A percentile compares a stretch with the other conserved stretches of the same genome.
Evolutionary conservation across 2,329 filamentous ascomycete species (phyloP).

Genomic region (Penicillium sp.): DNA sequence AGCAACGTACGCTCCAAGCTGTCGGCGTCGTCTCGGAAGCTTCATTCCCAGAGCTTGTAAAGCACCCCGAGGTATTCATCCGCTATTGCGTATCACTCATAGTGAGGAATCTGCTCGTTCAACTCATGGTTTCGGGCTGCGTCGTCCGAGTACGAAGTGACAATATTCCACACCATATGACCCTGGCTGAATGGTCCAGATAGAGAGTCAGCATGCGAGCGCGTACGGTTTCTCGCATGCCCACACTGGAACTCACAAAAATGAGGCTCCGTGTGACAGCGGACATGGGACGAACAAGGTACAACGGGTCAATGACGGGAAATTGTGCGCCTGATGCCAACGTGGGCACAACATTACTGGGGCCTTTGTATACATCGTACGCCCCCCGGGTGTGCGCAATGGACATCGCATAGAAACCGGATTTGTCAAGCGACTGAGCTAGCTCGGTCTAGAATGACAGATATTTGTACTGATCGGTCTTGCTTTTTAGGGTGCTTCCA

Average conservation of each 20-base stretch:
- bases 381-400: constrained; percentile 46
- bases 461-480: constrained; percentile 29
- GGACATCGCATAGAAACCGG: constrained; percentile 48
- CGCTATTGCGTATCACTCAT: constrained; percentile 45
- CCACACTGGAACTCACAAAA: constrained; percentile 49
- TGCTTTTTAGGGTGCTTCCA: constrained; percentile 29
- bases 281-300: constrained; percentile 43
- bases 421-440: constrained; percentile 44
- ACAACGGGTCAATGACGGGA: constrained; percentile 36
- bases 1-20: constrained; percentile 8
- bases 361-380: constrained; percentile 43
- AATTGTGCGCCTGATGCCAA: constrained; percentile 35
- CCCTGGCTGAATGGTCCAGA: constrained; percentile 51
- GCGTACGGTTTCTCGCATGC: constrained; percentile 54
- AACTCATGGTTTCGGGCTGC: constrained; percentile 43
- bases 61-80: constrained; percentile 43
- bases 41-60: constrained; percentile 51
- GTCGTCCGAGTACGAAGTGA: constrained; percentile 44
- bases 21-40: constrained; percentile 41
- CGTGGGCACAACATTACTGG: constrained; percentile 21
- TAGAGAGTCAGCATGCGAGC: constrained; percentile 51
- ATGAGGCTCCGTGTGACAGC: constrained; percentile 43
- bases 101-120: constrained; percentile 41
- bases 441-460: constrained; percentile 46
- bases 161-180: constrained; percentile 50